Evolutionary conservation across 495 filamentous ascomycete species (phyloP), one percentile per base, ranked within the genome.

Genomic region (Acidiella bohemica): DNA sequence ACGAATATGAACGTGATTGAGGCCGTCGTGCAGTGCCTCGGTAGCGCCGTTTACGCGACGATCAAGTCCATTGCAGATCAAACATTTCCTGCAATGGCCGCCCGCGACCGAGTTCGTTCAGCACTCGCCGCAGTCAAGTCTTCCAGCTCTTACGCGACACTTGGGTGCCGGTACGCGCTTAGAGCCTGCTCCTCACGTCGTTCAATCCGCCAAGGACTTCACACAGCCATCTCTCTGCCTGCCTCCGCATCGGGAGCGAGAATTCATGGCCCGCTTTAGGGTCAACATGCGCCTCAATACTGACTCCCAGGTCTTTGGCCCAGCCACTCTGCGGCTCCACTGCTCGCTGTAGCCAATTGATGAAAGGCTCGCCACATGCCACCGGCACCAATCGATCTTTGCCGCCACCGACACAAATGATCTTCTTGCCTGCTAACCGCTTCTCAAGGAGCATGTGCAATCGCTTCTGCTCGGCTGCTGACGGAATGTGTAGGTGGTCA

Each of bases 311-410:
- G 32, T 46, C 41, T 7, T 39, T 44, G 31, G 39, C 78, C 72
- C 73, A 80, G 3, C 63, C 67, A 28, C 22, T 35, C 18, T 64
- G 56, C 8, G 60, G 57, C 1, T 53, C 59, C 26, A 73, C 53
- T 0, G 75, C 75, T 24, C 68, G 57, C 57, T 81, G 80, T 37
- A 95, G 63, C 60, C 77, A 83, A 6, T 58, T 54, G 33, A 93
- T 44, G 55, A 95, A 92, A 0, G 70, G 67, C 51, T 79, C 71
- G 2, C 69, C 66, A 12, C 73, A 75, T 17, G 63, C 62, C 58
- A 84, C 83, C 5, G 90, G 88, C 14, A 97, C 88, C 33, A 96
- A 58, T 53, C 82, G 85, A 56, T 97, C 90, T 13, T 63, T 64
- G 0, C 65, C 79, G 0, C 88, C 90, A 10, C 77, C 77, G 42